Conservation (phyloP, 2,329 filamentous ascomycete genomes). For the Paecilomyces sp. region DNA sequence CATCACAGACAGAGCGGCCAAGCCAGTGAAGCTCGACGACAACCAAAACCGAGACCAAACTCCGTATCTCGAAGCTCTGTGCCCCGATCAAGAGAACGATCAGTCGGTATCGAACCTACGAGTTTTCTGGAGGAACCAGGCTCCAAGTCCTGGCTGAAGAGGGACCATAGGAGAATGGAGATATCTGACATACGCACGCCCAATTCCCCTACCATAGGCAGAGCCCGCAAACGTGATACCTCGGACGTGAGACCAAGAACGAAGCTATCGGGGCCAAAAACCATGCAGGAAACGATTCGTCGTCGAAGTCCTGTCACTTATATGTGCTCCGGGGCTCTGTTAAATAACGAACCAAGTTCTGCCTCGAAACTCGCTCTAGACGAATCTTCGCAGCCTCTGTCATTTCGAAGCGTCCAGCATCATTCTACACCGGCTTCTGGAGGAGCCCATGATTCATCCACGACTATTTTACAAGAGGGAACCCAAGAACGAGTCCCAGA, state of each 20-base stretch:
- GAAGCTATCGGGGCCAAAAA: background rate
- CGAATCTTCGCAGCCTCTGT: background rate
- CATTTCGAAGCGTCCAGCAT: background rate
- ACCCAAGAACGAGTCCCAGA: background rate
- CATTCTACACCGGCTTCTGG: background rate
- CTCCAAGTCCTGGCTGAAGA: conserved; percentile 19
- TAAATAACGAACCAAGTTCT: background rate
- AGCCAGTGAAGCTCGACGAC: background rate
- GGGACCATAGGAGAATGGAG: conserved; percentile 17
- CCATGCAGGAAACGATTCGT: background rate
- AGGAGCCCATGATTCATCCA: background rate
- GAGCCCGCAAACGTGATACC: background rate
- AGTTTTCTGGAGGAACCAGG: conserved; percentile 1
- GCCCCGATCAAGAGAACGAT: background rate
- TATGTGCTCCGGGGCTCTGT: background rate
- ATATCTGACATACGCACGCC: conserved; percentile 8
- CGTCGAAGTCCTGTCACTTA: background rate
- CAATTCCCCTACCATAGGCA: conserved; percentile 22
- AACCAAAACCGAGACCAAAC: background rate
- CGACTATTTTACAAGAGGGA: background rate
- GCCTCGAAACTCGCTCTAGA: background rate
- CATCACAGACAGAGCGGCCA: background rate
- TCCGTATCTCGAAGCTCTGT: background rate
- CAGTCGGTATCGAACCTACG: background rate
- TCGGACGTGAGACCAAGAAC: background rate